Conservation (phyloP, 768 basidiomycete species). For the Trametes maxima region DNA sequence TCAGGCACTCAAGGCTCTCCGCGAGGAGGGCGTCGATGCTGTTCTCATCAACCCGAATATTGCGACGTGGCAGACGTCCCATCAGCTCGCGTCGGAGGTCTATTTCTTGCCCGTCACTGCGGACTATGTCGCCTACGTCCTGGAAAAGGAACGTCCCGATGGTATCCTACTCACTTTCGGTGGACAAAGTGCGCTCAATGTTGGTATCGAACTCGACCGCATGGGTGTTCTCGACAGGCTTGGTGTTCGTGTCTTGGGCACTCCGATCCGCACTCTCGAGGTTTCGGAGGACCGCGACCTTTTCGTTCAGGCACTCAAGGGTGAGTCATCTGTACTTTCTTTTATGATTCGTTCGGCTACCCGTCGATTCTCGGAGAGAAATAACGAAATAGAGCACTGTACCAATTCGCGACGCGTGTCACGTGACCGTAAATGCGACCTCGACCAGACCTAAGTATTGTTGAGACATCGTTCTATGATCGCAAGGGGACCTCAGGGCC, state of each 20-base stretch:
- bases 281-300: constrained; percentile 97
- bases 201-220: constrained; percentile 93
- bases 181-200: constrained; percentile 96
- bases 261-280: constrained; percentile 91
- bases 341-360: background rate
- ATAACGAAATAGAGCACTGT: background rate
- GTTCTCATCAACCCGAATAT: constrained; percentile 99
- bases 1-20: constrained; percentile 96
- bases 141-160: constrained; percentile 98
- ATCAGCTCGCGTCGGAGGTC: constrained; percentile 93
- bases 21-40: constrained; percentile 92
- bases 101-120: constrained; percentile 97
- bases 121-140: constrained; percentile 97
- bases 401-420: background rate
- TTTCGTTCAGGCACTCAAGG: constrained; percentile 94
- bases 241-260: constrained; percentile 92
- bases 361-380: background rate
- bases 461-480: too few species aligned
- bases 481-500: too few species aligned
- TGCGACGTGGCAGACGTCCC: constrained; percentile 99
- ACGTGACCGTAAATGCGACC: constrained; percentile 2
- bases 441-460: too few species aligned
- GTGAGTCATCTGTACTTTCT: constrained; percentile 44
- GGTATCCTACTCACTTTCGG: constrained; percentile 97
- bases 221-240: constrained; percentile 96